phyloP scores from a whole-genome alignment of 2,329 filamentous ascomycete genomes.

The Calonectria montana region DNA sequence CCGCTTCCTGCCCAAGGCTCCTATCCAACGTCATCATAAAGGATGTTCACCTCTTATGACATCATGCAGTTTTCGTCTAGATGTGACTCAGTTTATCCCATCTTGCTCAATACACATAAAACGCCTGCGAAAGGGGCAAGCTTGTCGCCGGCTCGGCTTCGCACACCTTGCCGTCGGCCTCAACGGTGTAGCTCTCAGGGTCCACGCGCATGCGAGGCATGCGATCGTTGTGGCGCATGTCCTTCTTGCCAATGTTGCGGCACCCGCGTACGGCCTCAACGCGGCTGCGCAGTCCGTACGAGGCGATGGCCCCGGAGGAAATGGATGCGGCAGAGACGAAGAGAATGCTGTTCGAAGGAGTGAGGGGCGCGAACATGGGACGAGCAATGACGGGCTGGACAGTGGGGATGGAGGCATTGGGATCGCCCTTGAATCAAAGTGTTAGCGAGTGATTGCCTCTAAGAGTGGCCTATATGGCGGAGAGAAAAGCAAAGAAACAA shows the following conservation, averaged over 20 bases:
- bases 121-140: conserved; percentile 82
- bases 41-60: background rate
- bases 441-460: background rate
- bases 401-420: conserved; percentile 87
- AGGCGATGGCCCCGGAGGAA: conserved; percentile 71
- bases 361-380: conserved; percentile 84
- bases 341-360: conserved; percentile 79
- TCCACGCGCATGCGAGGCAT: conserved; percentile 93
- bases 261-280: conserved; percentile 84
- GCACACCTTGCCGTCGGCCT: conserved; percentile 83
- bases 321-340: conserved; percentile 85
- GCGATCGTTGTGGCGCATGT: conserved; percentile 90
- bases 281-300: conserved; percentile 82
- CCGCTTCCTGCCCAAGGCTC: background rate
- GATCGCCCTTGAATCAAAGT: conserved; percentile 69
- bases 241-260: conserved; percentile 79
- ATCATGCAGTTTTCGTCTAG: background rate
- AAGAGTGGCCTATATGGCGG: background rate
- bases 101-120: conserved; percentile 76
- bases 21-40: background rate
- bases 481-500: conserved; percentile 16
- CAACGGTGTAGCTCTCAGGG: conserved; percentile 88
- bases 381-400: conserved; percentile 86
- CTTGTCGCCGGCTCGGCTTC: conserved; percentile 76
- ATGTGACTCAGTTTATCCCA: background rate